These are phyloP conservation scores for Colletotrichum musae DNA, from an alignment of 2,329 filamentous ascomycete species.

Conservation along the genomic window DNA sequence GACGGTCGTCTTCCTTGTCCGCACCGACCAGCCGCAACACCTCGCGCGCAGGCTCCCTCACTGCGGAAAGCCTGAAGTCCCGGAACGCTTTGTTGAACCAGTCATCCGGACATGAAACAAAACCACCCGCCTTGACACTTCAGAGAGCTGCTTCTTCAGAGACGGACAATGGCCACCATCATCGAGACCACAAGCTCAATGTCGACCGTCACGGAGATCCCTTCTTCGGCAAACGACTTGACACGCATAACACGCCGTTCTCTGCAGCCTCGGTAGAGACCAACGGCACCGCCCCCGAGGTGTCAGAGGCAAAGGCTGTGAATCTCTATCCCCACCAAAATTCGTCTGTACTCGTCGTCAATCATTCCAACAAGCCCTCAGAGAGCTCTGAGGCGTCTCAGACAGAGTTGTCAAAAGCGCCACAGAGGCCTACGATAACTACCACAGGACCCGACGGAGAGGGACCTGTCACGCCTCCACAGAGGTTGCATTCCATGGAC, in stretches of 20 bases:
- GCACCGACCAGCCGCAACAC: conserved; percentile 73
- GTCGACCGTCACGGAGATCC: conserved; percentile 69
- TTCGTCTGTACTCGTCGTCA: conserved; percentile 73
- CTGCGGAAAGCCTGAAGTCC: conserved; percentile 70
- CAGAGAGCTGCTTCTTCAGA: conserved; percentile 52
- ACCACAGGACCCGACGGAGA: conserved; percentile 56
- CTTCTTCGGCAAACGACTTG: conserved; percentile 66
- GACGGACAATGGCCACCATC: conserved; percentile 50
- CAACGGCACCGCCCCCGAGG: conserved; percentile 72
- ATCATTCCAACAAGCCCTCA: conserved; percentile 67
- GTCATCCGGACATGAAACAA: conserved; percentile 41
- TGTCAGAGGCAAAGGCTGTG: conserved; percentile 74
- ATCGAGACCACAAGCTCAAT: conserved; percentile 51
- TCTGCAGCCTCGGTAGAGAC: conserved; percentile 74
- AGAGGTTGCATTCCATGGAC: conserved; percentile 62
- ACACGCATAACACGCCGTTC: conserved; percentile 73
- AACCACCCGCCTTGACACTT: conserved; percentile 49
- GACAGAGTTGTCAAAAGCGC: conserved; percentile 44
- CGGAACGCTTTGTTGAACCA: conserved; percentile 60
- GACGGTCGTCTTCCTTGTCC: conserved; percentile 72
- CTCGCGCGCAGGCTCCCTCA: conserved; percentile 69
- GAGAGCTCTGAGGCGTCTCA: conserved; percentile 58
- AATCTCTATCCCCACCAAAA: conserved; percentile 76
- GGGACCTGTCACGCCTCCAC: conserved; percentile 66
- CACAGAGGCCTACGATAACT: conserved; percentile 54